Base-by-base conservation (phyloP, 768 basidiomycete species). In the Russula sp. region DNA sequence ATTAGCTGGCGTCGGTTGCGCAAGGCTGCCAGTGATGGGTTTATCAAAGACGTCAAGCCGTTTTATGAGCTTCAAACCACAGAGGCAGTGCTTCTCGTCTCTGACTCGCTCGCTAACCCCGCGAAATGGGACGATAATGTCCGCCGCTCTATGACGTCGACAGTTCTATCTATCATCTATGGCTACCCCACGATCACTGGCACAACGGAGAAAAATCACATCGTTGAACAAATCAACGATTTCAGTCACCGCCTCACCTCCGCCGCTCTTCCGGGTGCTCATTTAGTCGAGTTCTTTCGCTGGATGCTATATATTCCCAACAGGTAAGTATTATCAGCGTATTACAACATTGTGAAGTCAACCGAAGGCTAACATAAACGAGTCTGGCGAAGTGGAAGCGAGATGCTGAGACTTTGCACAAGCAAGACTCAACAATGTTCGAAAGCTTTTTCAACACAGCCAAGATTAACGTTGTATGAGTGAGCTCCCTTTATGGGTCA, bases 371-470 rank as follows among this genome's bases (percentile, higher is more conserved):
- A 10, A 11, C 20, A 18, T 31, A 32, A 34, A 55, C 27, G 7
- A 48, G 53, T 16, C 9, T 59, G 48, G 57, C 59, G 14, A 61
- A 52, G 37, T 65, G 59, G 64, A 62, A 62, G 45, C 55, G 55
- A 37, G 49, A 57, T 4, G 55, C 64, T 9, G 47, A 61, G 40
- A 48, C 5, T 4, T n/a, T 27, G 40, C 42, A 57, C 42, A 31
- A 27, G 60, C 14, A 57, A n/a, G 55, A 51, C 27, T 56, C 60
- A 0, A 35, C 34, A 11, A 52, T 57, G 53, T 52, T 61, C 22
- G 55, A 65, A 10, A 40, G 22, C 18, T 32, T 62, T 31, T 20
- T 61, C 35, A 20, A 27, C 22, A 45, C n/a, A 18, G 55, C 45
- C 8, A 47, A 57, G 35, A 16, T 16, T 8, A 57, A 48, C 22